Evolutionary conservation across 2,329 filamentous ascomycete species (phyloP).

Genomic region (Sphaerulina populicola): DNA sequence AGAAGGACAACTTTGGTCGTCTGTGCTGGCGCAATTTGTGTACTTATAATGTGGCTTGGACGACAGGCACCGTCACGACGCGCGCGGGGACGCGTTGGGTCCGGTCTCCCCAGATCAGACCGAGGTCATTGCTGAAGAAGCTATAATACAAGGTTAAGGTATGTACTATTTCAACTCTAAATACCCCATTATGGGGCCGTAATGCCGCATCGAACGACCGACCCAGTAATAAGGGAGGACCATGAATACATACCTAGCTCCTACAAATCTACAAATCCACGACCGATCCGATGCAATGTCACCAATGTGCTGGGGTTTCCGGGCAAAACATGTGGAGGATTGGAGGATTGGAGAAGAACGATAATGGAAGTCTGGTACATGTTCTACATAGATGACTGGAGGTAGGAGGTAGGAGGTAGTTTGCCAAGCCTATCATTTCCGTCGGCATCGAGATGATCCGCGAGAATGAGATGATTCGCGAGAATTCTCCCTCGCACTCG

Average conservation of each 20-base stretch:
- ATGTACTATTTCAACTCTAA: neutral
- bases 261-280: too few relatives aligned
- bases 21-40: neutral
- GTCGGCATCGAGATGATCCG: constrained; percentile 1
- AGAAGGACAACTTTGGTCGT: neutral
- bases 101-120: neutral
- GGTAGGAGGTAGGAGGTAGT: too few relatives aligned
- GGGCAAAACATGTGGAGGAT: too few relatives aligned
- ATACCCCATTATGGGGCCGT: neutral
- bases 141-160: neutral
- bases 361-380: neutral
- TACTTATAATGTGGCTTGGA: neutral
- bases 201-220: neutral
- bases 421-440: constrained; percentile 3
- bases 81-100: neutral
- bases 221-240: neutral
- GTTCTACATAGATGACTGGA: neutral
- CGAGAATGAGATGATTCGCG: too few relatives aligned
- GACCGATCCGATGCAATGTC: too few relatives aligned
- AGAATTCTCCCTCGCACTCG: neutral
- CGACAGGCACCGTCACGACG: neutral
- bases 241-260: too few relatives aligned
- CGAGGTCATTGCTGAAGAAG: neutral
- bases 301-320: too few relatives aligned
- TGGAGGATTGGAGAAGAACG: too few relatives aligned